A percentile compares a stretch with the other conserved stretches of the same genome.
Conservation (phyloP, 2,329 filamentous ascomycete genomes). For the Westerdykella aurantiaca region DNA sequence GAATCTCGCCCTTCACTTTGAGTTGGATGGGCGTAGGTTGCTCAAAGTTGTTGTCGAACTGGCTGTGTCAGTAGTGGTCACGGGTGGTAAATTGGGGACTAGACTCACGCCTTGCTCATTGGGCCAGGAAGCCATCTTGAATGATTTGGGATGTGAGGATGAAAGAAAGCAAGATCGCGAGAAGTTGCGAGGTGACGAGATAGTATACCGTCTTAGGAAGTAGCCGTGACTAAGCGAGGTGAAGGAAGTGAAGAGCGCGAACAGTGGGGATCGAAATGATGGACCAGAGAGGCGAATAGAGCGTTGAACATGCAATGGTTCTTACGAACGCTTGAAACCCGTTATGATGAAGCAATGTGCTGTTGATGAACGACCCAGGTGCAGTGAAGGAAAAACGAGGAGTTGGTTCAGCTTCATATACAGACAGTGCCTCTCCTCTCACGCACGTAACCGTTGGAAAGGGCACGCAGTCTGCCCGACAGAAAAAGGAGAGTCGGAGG, state of each 20-base stretch:
- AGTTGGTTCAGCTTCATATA: background rate
- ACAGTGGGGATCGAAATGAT: too few relatives aligned
- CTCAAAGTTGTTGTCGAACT: slow-evolving; percentile 66
- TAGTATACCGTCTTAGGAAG: too few relatives aligned
- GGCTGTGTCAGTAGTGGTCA: slow-evolving; percentile 2
- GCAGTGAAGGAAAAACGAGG: too few relatives aligned
- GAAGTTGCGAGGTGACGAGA: background rate
- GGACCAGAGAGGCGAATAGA: too few relatives aligned
- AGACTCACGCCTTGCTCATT: slow-evolving; percentile 20
- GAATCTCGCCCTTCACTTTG: slow-evolving; percentile 59
- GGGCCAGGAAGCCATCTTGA: slow-evolving; percentile 23
- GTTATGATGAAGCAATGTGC: background rate
- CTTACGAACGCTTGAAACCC: background rate
- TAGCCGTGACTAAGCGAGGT: too few relatives aligned
- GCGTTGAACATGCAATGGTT: too few relatives aligned
- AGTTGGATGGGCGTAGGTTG: slow-evolving; percentile 61
- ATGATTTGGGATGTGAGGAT: background rate
- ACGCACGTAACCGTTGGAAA: background rate
- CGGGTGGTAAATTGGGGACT: background rate
- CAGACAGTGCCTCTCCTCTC: background rate
- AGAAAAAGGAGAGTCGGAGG: background rate
- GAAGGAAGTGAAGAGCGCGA: too few relatives aligned
- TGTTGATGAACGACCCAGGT: background rate
- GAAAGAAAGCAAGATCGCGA: background rate
- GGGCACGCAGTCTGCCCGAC: background rate